phyloP scores from a whole-genome alignment of 352 stramenopile species.

The Globisporangium megalacanthum region DNA sequence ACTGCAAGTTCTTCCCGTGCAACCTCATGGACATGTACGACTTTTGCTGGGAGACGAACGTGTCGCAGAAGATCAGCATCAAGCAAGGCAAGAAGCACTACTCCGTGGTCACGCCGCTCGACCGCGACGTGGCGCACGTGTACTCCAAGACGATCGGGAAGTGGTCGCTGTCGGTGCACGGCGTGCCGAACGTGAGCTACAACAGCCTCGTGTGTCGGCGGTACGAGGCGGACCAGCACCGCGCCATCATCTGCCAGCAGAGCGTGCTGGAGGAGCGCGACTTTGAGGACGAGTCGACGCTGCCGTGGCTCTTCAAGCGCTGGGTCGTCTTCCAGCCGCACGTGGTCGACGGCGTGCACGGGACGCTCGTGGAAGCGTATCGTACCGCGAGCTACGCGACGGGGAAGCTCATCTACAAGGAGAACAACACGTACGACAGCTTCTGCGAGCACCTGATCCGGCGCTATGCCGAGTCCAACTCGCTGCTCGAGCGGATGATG shows the following conservation, averaged over 20 bases:
- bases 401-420: slow-evolving; percentile 81
- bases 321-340: slow-evolving; percentile 82
- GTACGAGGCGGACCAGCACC: slow-evolving; percentile 41
- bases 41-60: slow-evolving; percentile 86
- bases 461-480: slow-evolving; percentile 81
- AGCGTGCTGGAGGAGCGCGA: slow-evolving; percentile 80
- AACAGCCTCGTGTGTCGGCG: slow-evolving; percentile 75
- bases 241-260: slow-evolving; percentile 80
- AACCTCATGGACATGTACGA: slow-evolving; percentile 72
- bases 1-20: slow-evolving; percentile 84
- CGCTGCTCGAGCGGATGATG: slow-evolving; percentile 80
- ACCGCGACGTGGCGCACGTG: slow-evolving; percentile 70
- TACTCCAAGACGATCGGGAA: slow-evolving; percentile 83
- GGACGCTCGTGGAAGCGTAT: slow-evolving; percentile 77
- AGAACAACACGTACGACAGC: slow-evolving; percentile 87
- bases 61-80: slow-evolving; percentile 69
- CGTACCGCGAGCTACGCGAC: slow-evolving; percentile 82
- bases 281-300: slow-evolving; percentile 71
- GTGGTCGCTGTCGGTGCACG: slow-evolving; percentile 79
- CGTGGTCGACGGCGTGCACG: slow-evolving; percentile 63
- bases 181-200: slow-evolving; percentile 82
- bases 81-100: slow-evolving; percentile 80
- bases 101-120: slow-evolving; percentile 70
- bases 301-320: slow-evolving; percentile 85
- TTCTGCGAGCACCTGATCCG: slow-evolving; percentile 87